These are phyloP conservation scores for Chimonanthus salicifolius DNA, from an alignment of 164 flowering plant genomes.

Conservation along the genomic window DNA sequence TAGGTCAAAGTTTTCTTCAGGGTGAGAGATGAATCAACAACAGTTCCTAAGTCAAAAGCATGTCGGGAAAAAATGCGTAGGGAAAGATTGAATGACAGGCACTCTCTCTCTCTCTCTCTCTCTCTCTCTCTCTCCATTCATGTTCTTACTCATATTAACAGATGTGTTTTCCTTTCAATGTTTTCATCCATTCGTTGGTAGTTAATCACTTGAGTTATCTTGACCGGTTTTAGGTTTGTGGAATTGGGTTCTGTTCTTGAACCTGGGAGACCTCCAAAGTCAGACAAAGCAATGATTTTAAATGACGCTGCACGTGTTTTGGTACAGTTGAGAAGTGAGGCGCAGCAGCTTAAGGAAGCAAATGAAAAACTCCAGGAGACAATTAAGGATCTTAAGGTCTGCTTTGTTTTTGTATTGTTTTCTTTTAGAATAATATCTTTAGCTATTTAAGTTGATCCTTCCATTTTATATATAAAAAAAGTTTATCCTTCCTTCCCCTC, in stretches of 20 bases:
- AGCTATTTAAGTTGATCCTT: too few relatives aligned
- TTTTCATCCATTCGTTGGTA: background rate
- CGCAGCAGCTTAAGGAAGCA: constrained; percentile 52
- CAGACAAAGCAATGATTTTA: constrained; percentile 56
- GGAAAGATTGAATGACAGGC: constrained; percentile 48
- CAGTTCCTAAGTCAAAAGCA: constrained; percentile 29
- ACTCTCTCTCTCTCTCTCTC: constrained; percentile 11
- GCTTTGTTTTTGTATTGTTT: background rate
- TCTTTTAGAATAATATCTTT: background rate
- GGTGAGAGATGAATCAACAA: constrained; percentile 26
- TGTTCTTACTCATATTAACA: too few relatives aligned
- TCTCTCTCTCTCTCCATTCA: background rate
- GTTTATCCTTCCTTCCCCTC: too few relatives aligned
- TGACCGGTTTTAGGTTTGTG: constrained; percentile 37
- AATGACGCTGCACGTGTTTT: constrained; percentile 54
- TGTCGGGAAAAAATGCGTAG: constrained; percentile 52
- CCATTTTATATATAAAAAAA: too few relatives aligned
- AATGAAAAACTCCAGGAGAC: constrained; percentile 51
- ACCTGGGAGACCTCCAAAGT: constrained; percentile 61
- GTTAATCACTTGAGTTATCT: background rate
- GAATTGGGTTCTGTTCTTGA: constrained; percentile 64
- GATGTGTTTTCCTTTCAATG: background rate
- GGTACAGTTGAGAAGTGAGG: constrained; percentile 49
- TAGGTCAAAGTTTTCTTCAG: constrained; percentile 15
- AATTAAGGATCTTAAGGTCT: constrained; percentile 66